A percentile compares a stretch with the other conserved stretches of the same genome.
Conservation (phyloP, 768 basidiomycete species). For the Leccinum uliginosum region DNA sequence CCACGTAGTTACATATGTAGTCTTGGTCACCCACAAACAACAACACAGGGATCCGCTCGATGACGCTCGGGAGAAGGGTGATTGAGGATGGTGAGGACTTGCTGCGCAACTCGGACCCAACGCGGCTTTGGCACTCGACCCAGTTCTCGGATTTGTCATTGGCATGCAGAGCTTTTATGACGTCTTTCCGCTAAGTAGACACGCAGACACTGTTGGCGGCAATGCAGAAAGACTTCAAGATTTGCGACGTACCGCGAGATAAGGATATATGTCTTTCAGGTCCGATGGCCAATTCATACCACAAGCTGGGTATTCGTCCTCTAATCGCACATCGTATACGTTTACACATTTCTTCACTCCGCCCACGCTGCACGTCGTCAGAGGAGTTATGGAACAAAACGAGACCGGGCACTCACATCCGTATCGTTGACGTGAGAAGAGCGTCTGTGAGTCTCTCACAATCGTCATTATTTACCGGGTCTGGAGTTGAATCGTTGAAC, state of each 20-base stretch:
- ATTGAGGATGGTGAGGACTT: slow-evolving; percentile 62
- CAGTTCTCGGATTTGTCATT: slow-evolving; percentile 69
- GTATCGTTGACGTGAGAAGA: slow-evolving; percentile 30
- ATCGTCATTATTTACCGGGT: slow-evolving; percentile 48
- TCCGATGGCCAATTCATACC: slow-evolving; percentile 99
- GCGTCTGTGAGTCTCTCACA: slow-evolving; percentile 60
- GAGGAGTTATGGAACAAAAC: neutral
- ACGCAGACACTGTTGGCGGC: neutral
- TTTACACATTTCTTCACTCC: slow-evolving; percentile 80
- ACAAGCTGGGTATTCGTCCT: slow-evolving; percentile 81
- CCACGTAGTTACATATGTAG: slow-evolving; percentile 93
- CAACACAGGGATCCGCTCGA: slow-evolving; percentile 79
- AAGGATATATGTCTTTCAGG: slow-evolving; percentile 66
- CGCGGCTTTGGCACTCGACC: slow-evolving; percentile 76
- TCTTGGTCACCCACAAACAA: slow-evolving; percentile 96
- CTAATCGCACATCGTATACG: slow-evolving; percentile 90
- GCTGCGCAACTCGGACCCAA: slow-evolving; percentile 60
- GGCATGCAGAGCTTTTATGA: slow-evolving; percentile 82
- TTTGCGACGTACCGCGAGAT: slow-evolving; percentile 64
- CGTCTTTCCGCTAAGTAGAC: slow-evolving; percentile 63
- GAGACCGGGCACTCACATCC: slow-evolving; percentile 17
- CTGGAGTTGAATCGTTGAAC: slow-evolving; percentile 38
- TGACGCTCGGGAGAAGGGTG: slow-evolving; percentile 68
- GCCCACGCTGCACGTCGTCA: slow-evolving; percentile 47
- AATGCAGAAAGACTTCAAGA: neutral